phyloP scores from a whole-genome alignment of 345 rosid genomes.

The Pugionium dolabratum region DNA sequence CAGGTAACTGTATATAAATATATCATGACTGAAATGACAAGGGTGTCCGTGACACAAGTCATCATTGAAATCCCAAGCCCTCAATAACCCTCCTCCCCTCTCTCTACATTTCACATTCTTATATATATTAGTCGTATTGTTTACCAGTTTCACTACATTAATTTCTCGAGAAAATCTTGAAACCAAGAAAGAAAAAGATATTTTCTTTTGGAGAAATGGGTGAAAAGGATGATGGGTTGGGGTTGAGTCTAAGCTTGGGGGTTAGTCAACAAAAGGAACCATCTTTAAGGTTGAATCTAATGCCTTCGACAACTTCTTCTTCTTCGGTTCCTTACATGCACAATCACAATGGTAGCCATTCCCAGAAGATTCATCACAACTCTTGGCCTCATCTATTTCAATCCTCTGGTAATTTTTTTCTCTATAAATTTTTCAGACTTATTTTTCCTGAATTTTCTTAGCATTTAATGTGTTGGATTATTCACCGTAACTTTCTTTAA shows the following conservation, averaged over 20 bases:
- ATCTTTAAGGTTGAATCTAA: slow-evolving; percentile 49
- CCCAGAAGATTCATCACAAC: background rate
- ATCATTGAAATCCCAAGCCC: slow-evolving; percentile 52
- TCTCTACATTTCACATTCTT: slow-evolving; percentile 20
- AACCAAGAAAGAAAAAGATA: background rate
- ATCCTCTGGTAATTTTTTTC: slow-evolving; percentile 45
- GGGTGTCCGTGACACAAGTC: slow-evolving; percentile 56
- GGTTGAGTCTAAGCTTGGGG: slow-evolving; percentile 41
- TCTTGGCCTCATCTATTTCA: slow-evolving; percentile 53
- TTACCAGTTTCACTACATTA: slow-evolving; percentile 29
- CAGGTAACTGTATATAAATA: slow-evolving; percentile 32
- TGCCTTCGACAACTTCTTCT: slow-evolving; percentile 39
- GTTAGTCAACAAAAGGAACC: slow-evolving; percentile 39
- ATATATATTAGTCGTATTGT: slow-evolving; percentile 45
- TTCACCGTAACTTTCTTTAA: background rate
- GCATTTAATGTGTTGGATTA: background rate
- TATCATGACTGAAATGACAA: slow-evolving; percentile 48
- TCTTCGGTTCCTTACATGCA: background rate
- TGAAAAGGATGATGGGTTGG: slow-evolving; percentile 57
- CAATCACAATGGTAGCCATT: background rate
- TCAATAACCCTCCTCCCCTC: background rate
- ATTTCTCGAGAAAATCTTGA: slow-evolving; percentile 7
- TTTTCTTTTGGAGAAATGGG: slow-evolving; percentile 43
- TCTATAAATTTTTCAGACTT: background rate
- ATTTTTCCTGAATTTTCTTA: background rate